Percentiles rank a stretch among this genome's conserved stretches.
phyloP scores from a whole-genome alignment of 2,329 filamentous ascomycete genomes.

The Stagonosporopsis cucurbitacearum region DNA sequence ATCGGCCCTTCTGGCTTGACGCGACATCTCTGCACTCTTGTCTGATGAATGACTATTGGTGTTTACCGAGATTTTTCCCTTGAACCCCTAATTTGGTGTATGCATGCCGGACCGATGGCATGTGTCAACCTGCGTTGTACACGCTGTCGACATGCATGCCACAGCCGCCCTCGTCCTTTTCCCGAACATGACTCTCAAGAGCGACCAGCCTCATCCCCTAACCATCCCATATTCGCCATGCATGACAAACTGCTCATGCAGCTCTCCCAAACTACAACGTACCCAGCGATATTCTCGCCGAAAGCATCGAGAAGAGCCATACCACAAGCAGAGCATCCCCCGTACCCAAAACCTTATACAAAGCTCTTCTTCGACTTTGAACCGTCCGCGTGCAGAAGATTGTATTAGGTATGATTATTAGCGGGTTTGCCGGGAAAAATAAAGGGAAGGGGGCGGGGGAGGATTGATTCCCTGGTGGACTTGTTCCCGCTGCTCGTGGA shows the following conservation, averaged over 20 bases:
- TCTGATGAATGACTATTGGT: not conserved
- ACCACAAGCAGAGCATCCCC: not conserved
- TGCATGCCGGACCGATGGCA: not conserved
- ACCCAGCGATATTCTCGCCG: not conserved
- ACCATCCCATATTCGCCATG: not conserved
- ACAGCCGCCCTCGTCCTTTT: too few relatives aligned
- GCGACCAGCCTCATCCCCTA: not conserved
- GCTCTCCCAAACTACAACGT: not conserved
- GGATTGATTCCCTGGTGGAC: not conserved
- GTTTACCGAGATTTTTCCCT: not conserved
- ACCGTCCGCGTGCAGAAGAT: not conserved
- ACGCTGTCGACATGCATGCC: not conserved
- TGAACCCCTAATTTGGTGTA: not conserved
- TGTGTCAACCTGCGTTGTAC: not conserved
- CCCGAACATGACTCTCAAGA: too few relatives aligned
- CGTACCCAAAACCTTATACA: not conserved
- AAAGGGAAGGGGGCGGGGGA: too few relatives aligned
- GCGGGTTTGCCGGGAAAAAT: too few relatives aligned
- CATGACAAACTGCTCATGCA: not conserved
- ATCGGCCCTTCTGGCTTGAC: too few relatives aligned
- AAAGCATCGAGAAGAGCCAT: conserved; percentile 2
- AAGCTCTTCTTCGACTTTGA: not conserved
- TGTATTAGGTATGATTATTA: too few relatives aligned
- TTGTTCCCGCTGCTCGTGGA: not conserved
- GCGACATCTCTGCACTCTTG: too few relatives aligned